These are phyloP conservation scores for Macrophomina pseudophaseolina DNA, from an alignment of 2,329 filamentous ascomycete genomes.

Conservation along the genomic window DNA sequence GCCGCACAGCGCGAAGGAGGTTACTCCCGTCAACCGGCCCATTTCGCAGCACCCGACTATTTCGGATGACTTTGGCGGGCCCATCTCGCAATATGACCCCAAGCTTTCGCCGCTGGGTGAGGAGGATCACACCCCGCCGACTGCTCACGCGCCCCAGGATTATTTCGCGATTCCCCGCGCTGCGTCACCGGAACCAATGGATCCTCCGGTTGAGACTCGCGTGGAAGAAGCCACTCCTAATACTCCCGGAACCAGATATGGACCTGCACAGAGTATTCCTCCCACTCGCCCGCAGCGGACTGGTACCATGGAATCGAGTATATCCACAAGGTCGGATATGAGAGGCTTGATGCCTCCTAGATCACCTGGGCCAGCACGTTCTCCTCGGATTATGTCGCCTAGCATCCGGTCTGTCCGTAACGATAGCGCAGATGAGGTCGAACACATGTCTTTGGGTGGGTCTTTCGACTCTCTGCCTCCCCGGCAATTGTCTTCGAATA, in stretches of 20 bases:
- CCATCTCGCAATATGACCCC: conserved; percentile 38
- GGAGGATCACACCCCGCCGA: conserved; percentile 33
- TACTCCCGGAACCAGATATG: conserved; percentile 39
- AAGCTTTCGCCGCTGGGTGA: conserved; percentile 44
- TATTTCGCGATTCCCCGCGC: conserved; percentile 55
- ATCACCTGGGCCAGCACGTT: conserved; percentile 45
- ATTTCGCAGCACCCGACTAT: conserved; percentile 45
- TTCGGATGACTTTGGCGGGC: conserved; percentile 37
- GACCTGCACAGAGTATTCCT: conserved; percentile 33
- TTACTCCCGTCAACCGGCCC: conserved; percentile 39
- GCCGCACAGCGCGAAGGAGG: conserved; percentile 34
- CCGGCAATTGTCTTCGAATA: conserved; percentile 80
- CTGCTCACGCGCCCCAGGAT: conserved; percentile 32
- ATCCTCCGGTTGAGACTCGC: conserved; percentile 38
- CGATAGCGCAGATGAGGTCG: conserved; percentile 71
- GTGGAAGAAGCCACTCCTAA: conserved; percentile 52
- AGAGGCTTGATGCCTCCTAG: conserved; percentile 39
- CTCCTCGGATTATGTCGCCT: conserved; percentile 43
- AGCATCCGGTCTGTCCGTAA: conserved; percentile 53
- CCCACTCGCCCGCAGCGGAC: conserved; percentile 45
- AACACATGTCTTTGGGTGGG: conserved; percentile 63
- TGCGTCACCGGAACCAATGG: conserved; percentile 51
- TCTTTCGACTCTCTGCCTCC: conserved; percentile 68
- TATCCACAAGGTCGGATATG: conserved; percentile 9
- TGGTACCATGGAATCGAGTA: conserved; percentile 46